Conservation (phyloP, 305 asterid species). For the Solanum hybrid region DNA sequence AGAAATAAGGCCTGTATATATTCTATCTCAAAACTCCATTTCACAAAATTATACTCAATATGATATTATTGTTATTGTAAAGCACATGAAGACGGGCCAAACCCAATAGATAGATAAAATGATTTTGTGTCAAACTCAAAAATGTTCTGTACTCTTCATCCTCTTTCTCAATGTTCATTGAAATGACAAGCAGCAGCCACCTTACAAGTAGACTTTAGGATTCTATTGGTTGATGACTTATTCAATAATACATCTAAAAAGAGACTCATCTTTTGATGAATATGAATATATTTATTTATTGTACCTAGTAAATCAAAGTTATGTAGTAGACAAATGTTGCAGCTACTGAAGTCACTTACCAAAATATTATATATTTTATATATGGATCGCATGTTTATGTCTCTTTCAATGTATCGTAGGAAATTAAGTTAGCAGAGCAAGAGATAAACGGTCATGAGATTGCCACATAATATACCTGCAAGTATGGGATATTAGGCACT, state of each 20-base stretch:
- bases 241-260: neutral
- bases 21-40: no score
- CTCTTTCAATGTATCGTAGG: neutral
- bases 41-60: no score
- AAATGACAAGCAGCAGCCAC: neutral
- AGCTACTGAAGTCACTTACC: neutral
- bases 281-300: neutral
- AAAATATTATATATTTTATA: neutral
- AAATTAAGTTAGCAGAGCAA: neutral
- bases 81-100: neutral
- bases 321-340: neutral
- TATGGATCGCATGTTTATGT: neutral
- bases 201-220: neutral
- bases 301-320: neutral
- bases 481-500: neutral
- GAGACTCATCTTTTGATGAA: neutral
- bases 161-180: neutral
- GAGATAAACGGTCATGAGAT: neutral
- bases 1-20: no score
- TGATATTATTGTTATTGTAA: no score
- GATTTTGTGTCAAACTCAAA: neutral
- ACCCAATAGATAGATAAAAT: neutral
- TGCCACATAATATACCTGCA: neutral
- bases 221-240: neutral
- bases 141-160: neutral